Percentiles rank a stretch among this genome's conserved stretches.
Conservation (phyloP, 176 grass and related monocot genomes). For the Zoysia japonica region DNA sequence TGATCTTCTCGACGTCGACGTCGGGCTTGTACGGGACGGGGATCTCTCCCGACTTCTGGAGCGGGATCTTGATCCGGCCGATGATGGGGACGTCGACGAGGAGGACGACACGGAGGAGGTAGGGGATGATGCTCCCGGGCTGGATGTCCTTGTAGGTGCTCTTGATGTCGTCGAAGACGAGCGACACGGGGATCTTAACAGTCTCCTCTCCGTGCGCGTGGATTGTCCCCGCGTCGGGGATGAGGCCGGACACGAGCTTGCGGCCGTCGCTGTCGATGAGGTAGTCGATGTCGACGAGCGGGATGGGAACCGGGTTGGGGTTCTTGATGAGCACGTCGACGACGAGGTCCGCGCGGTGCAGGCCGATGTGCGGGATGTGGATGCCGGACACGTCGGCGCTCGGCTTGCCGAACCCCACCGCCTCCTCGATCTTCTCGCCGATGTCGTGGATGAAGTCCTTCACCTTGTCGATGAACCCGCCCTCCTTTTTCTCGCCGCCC, state of each 20-base stretch:
- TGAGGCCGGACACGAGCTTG: constrained; percentile 86
- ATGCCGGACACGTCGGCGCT: constrained; percentile 72
- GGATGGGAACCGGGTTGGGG: constrained; percentile 93
- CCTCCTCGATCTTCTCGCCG: constrained; percentile 87
- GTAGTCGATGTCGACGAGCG: constrained; percentile 95
- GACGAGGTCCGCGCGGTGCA: constrained; percentile 80
- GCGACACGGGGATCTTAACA: constrained; percentile 80
- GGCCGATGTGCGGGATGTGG: constrained; percentile 81
- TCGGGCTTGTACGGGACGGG: constrained; percentile 93
- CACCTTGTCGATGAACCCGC: constrained; percentile 78
- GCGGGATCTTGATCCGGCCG: constrained; percentile 76
- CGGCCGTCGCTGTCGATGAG: constrained; percentile 91
- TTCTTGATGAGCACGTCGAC: constrained; percentile 91
- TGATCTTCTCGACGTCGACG: constrained; percentile 89
- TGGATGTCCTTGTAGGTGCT: constrained; percentile 84
- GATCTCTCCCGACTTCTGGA: constrained; percentile 86
- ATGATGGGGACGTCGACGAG: constrained; percentile 87
- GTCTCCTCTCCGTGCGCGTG: constrained; percentile 86
- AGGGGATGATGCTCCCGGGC: constrained; percentile 92
- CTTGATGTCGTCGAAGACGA: constrained; percentile 83
- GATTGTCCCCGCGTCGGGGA: constrained; percentile 93
- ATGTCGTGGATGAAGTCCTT: constrained; percentile 98
- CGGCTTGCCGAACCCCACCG: constrained; percentile 91
- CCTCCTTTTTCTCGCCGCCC: constrained; percentile 34
- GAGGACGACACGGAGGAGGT: constrained; percentile 71